These are phyloP conservation scores for Sporisorium sorghi DNA, from an alignment of 1,284 basidiomycete species.

Conservation along the genomic window DNA sequence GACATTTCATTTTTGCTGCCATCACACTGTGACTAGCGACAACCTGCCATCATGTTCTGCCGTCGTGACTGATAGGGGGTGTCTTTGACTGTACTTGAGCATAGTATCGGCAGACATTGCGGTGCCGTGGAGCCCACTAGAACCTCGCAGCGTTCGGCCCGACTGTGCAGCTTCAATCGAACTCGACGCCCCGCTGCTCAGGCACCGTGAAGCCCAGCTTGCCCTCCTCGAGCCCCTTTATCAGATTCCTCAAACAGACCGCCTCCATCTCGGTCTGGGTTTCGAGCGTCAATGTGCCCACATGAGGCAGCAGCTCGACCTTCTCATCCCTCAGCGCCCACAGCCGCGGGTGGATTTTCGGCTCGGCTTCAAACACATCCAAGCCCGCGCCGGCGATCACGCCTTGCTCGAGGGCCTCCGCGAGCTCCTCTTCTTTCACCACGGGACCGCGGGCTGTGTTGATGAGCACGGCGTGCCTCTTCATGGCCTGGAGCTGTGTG, in stretches of 20 bases:
- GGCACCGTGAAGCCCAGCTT: slow-evolving; percentile 62
- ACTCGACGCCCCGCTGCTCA: slow-evolving; percentile 61
- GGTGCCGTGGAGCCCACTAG: not conserved
- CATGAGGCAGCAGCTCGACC: slow-evolving; percentile 58
- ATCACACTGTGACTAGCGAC: too few relatives aligned
- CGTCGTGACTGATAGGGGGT: too few relatives aligned
- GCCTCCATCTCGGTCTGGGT: slow-evolving; percentile 70
- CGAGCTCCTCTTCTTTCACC: slow-evolving; percentile 70
- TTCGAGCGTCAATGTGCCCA: slow-evolving; percentile 66
- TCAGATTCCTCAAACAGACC: slow-evolving; percentile 66
- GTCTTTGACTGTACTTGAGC: too few relatives aligned
- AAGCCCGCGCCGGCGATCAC: slow-evolving; percentile 77
- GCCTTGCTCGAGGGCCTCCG: slow-evolving; percentile 53
- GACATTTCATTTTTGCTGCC: too few relatives aligned
- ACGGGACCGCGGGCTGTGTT: slow-evolving; percentile 72
- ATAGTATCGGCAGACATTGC: not conserved
- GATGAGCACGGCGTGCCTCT: slow-evolving; percentile 69
- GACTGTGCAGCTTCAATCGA: slow-evolving; percentile 6
- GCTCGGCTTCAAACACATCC: slow-evolving; percentile 77
- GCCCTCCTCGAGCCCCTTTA: slow-evolving; percentile 62
- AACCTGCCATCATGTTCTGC: too few relatives aligned
- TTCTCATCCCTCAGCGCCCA: slow-evolving; percentile 47
- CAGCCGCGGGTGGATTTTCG: slow-evolving; percentile 48
- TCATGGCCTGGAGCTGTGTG: slow-evolving; percentile 70
- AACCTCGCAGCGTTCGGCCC: too few relatives aligned